A percentile compares a stretch with the other conserved stretches of the same genome.
Conservation (phyloP, 805 yeast species). For the Starmerella riodocensis region DNA sequence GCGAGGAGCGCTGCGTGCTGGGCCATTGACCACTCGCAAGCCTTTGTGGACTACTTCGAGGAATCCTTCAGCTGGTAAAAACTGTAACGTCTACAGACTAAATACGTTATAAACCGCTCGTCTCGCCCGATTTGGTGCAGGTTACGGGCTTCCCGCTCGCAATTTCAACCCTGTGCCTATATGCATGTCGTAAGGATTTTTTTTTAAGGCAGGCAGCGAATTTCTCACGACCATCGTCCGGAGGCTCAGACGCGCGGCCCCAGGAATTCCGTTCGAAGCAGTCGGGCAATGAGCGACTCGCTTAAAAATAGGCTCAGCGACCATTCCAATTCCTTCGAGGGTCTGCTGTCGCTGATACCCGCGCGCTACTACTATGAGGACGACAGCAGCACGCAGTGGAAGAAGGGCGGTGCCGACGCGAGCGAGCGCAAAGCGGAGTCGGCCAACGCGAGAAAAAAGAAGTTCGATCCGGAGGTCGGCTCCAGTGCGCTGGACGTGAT, state of each 20-base stretch:
- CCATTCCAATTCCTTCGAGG: slow-evolving; percentile 52
- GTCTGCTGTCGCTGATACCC: slow-evolving; percentile 78
- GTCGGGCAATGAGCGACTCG: slow-evolving; percentile 21
- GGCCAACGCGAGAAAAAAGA: slow-evolving; percentile 48
- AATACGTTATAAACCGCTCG: not conserved
- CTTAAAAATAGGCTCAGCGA: slow-evolving; percentile 26
- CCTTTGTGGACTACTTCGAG: slow-evolving; percentile 14
- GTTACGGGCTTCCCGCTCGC: too few species aligned
- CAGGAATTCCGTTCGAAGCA: too few species aligned
- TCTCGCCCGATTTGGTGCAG: not conserved
- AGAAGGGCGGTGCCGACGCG: slow-evolving; percentile 37
- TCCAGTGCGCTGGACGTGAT: slow-evolving; percentile 29
- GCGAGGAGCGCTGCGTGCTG: slow-evolving; percentile 13
- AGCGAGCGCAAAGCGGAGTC: slow-evolving; percentile 38
- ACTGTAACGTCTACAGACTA: too few species aligned
- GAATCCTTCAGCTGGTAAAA: slow-evolving; percentile 17
- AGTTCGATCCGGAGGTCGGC: slow-evolving; percentile 50
- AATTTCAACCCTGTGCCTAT: not conserved
- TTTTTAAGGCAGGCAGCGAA: not conserved
- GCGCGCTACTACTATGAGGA: slow-evolving; percentile 90
- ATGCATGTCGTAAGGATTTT: not conserved
- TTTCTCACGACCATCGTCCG: not conserved
- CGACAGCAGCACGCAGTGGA: slow-evolving; percentile 82
- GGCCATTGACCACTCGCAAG: slow-evolving; percentile 9
- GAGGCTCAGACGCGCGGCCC: too few species aligned